Evolutionary conservation across 129 eudicot genomes (phyloP).

Genomic region (Pittosporum tobira): DNA sequence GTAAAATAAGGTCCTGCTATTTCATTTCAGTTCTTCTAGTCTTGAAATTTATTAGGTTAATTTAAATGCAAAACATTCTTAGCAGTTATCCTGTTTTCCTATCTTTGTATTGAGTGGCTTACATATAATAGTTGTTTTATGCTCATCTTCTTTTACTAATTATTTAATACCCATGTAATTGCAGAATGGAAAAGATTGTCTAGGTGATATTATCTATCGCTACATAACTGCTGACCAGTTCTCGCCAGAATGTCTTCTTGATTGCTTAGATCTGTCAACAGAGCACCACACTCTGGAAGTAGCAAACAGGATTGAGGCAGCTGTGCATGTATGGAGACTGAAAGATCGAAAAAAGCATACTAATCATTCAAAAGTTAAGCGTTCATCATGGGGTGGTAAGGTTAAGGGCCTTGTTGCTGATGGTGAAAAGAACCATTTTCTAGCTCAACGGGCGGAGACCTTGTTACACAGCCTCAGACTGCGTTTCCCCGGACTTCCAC

Average conservation of each 20-base stretch:
- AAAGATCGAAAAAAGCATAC: conserved; percentile 54
- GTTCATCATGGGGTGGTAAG: conserved; percentile 67
- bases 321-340: conserved; percentile 79
- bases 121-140: not conserved
- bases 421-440: conserved; percentile 43
- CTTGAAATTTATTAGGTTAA: not conserved
- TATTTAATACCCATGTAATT: not conserved
- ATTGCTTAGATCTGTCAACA: conserved; percentile 81
- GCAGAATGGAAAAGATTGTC: conserved; percentile 87
- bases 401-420: conserved; percentile 78
- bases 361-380: conserved; percentile 42
- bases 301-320: conserved; percentile 79
- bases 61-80: not conserved
- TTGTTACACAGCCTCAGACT: conserved; percentile 55
- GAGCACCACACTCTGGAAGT: conserved; percentile 79
- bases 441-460: conserved; percentile 73
- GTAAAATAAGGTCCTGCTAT: no score
- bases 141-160: not conserved
- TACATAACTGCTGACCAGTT: conserved; percentile 80
- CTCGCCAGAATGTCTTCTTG: conserved; percentile 85
- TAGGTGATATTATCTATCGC: conserved; percentile 82
- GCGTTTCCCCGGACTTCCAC: conserved; percentile 89
- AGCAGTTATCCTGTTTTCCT: not conserved
- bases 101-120: not conserved
- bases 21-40: not conserved